Base-by-base conservation (phyloP, 179 eudicot species). In the Silene coronaria region DNA sequence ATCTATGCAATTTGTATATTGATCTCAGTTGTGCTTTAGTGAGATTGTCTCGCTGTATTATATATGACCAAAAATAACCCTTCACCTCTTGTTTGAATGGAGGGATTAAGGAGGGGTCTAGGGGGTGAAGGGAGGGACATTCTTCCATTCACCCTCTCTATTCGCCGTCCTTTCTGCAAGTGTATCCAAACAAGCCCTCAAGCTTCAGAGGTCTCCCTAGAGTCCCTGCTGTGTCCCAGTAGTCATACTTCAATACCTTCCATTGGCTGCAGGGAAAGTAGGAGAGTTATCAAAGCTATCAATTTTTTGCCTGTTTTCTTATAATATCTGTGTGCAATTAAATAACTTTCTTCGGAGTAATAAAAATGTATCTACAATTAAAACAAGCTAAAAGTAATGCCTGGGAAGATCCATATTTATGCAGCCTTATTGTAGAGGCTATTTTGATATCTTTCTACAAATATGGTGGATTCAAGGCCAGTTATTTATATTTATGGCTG, bases 231-330 rank as follows among this genome's bases (percentile, higher is more conserved):
- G 5, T 27, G 38, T 42, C 51, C 23, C 62, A 48, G 24, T 70
- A 23, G 38, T 48, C 23, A 51, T 3, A 8, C 22, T 36, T 48
- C 27, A 64, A 14, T 64, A 64, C 45, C 19, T 64, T 28, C 34
- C 22, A 27, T 64, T 30, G 45, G 69, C 36, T 28, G 30, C 16
- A 45, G 32, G 58, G 57, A 11, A 69, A 69, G 59, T 22, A 45
- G 59, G 71, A 69, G 73, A 23, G 72, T 69, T 69, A 14, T 46
- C 22, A 55, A 69, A 42, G 72, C 46, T 46, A 69, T 30, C 46
- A n/a, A n/a, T 21, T 16, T n/a, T 55, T 71, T 17, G 28, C 23
- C 59, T 46, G 59, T 45, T 45, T 34, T 71, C 23, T 53, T 51
- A 28, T 28, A 59, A 51, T 70, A 24, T 70, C 60, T 46, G 60